Conservation (phyloP, 345 rosid species). For the Populus simonii region DNA sequence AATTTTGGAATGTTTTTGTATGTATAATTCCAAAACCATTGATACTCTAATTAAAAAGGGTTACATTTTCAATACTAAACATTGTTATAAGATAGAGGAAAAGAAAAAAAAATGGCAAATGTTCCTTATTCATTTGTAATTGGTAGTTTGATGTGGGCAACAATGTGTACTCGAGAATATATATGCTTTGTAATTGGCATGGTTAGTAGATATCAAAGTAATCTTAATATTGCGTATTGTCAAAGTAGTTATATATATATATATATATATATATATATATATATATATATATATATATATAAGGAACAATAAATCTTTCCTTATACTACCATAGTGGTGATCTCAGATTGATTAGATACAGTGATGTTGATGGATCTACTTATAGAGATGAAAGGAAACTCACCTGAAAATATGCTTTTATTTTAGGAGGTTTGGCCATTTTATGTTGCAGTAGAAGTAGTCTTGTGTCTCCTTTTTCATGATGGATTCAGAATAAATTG, state of each 20-base stretch:
- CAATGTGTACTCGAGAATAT: neutral
- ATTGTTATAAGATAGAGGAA: neutral
- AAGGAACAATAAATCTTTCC: neutral
- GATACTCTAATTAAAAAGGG: neutral
- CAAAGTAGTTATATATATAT: rapidly evolving
- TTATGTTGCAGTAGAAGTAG: too few relatives aligned
- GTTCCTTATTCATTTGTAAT: neutral
- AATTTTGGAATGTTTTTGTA: neutral
- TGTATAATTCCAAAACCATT: neutral
- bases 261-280: too few relatives aligned
- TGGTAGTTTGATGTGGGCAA: neutral
- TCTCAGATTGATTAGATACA: neutral
- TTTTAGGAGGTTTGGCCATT: too few relatives aligned
- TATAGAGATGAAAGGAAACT: too few relatives aligned
- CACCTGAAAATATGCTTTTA: too few relatives aligned
- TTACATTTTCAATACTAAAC: neutral
- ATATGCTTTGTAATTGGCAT: neutral
- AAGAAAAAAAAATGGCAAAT: neutral
- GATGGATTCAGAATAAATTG: too few relatives aligned
- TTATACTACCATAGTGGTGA: neutral
- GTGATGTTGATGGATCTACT: neutral
- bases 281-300: too few relatives aligned
- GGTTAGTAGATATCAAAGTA: neutral
- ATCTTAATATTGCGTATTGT: neutral
- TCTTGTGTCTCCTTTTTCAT: too few relatives aligned